These are phyloP conservation scores for Nicotiana attenuata DNA, from an alignment of 257 asterid species.

Conservation along the genomic window DNA sequence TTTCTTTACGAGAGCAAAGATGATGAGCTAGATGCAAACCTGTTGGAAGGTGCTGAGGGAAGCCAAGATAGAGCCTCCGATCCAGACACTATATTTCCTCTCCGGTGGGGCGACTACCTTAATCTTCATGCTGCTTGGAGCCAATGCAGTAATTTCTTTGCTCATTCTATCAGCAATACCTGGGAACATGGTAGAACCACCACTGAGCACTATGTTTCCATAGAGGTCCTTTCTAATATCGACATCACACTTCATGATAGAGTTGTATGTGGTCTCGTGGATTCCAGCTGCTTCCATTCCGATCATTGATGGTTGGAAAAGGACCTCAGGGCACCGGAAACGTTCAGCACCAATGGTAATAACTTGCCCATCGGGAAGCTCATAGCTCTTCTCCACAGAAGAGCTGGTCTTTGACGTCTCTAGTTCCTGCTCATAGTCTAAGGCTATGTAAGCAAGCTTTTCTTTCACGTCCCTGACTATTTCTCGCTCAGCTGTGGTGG, in stretches of 20 bases:
- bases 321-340: constrained; percentile 47
- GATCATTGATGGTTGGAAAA: constrained; percentile 39
- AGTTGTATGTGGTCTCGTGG: constrained; percentile 40
- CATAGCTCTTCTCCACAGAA: constrained; percentile 36
- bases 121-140: constrained; percentile 48
- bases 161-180: constrained; percentile 41
- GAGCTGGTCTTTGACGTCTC: constrained; percentile 38
- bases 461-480: constrained; percentile 41
- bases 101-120: constrained; percentile 42
- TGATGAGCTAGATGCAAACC: constrained; percentile 15
- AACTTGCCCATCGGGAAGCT: constrained; percentile 40
- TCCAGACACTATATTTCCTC: constrained; percentile 44
- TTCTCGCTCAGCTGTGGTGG: constrained; percentile 39
- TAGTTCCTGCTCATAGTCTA: constrained; percentile 37
- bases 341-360: constrained; percentile 40
- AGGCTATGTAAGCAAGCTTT: constrained; percentile 35
- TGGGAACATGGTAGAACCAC: constrained; percentile 42
- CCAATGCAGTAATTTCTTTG: constrained; percentile 36
- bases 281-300: constrained; percentile 45
- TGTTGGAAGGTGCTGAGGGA: constrained; percentile 45
- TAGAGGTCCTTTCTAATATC: constrained; percentile 41
- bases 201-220: constrained; percentile 39
- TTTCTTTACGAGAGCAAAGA: neutral
- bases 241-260: constrained; percentile 45
- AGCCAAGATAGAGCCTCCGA: constrained; percentile 41